These are phyloP conservation scores for Rhododendron ferrugineum DNA, from an alignment of 148 eudicot genomes.

Conservation along the genomic window DNA sequence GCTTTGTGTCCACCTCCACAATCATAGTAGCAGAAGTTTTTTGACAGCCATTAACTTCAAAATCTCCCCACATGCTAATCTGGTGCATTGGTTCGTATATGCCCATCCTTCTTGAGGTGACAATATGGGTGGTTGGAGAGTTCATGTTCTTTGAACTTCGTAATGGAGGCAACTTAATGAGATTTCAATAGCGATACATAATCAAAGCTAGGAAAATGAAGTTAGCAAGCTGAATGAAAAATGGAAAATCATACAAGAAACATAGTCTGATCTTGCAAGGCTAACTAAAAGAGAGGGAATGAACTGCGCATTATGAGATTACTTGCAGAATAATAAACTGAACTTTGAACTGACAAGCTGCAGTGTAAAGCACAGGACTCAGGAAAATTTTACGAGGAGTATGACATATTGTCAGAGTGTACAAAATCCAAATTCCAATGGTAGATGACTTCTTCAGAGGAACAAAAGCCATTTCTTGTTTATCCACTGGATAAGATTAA, in stretches of 20 bases:
- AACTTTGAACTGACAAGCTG: background rate
- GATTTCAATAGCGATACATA: slow-evolving; percentile 2
- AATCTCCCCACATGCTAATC: slow-evolving; percentile 76
- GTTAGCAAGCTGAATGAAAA: background rate
- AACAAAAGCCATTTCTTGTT: background rate
- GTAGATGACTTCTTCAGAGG: background rate
- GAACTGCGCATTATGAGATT: background rate
- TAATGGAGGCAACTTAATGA: slow-evolving; percentile 11
- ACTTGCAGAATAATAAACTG: background rate
- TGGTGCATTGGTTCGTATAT: slow-evolving; percentile 81
- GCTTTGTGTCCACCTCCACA: slow-evolving; percentile 45
- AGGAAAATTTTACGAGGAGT: background rate
- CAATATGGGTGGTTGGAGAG: slow-evolving; percentile 61
- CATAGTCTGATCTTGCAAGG: background rate
- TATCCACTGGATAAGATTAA: background rate
- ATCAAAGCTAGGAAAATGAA: slow-evolving; percentile 1
- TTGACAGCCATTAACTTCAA: slow-evolving; percentile 49
- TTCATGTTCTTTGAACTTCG: slow-evolving; percentile 41
- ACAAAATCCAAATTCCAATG: background rate
- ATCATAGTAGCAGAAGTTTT: slow-evolving; percentile 51
- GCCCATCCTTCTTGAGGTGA: slow-evolving; percentile 68
- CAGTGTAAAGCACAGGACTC: background rate
- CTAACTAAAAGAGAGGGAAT: background rate
- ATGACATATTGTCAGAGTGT: background rate
- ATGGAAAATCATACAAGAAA: background rate